Evolutionary conservation across 1,284 basidiomycete species (phyloP).

Genomic region (Rhodotorula glutinis): DNA sequence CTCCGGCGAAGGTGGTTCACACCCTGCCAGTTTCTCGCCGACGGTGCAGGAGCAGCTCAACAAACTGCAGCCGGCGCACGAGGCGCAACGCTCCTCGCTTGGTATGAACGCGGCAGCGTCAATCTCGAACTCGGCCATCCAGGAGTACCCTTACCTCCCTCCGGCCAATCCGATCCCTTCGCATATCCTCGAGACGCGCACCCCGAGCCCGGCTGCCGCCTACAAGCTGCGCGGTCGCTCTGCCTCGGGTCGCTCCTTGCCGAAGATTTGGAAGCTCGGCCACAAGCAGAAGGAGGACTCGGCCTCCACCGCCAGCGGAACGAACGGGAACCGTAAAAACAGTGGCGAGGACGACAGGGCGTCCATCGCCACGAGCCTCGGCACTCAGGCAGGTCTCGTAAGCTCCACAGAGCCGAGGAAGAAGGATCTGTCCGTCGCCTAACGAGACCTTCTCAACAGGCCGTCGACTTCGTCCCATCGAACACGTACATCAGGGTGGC

Average conservation of each 20-base stretch:
- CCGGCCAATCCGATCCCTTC: background rate
- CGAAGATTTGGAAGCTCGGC: background rate
- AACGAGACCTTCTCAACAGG: background rate
- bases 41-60: conserved; percentile 4
- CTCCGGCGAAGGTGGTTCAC: no score
- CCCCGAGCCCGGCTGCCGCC: background rate
- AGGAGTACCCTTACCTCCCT: background rate
- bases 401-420: background rate
- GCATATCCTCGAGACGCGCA: background rate
- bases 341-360: background rate
- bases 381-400: background rate
- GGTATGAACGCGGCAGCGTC: background rate
- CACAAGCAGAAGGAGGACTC: background rate
- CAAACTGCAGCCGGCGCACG: background rate
- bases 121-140: background rate
- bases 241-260: background rate
- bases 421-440: background rate
- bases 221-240: background rate
- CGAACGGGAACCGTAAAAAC: background rate
- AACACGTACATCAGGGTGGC: conserved; percentile 21
- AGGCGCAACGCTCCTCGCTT: background rate
- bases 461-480: background rate
- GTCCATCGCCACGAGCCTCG: background rate
- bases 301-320: background rate
- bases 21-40: background rate